Evolutionary conservation across 2,329 filamentous ascomycete genomes (phyloP).

Genomic region (Leptosphaerulina australis): DNA sequence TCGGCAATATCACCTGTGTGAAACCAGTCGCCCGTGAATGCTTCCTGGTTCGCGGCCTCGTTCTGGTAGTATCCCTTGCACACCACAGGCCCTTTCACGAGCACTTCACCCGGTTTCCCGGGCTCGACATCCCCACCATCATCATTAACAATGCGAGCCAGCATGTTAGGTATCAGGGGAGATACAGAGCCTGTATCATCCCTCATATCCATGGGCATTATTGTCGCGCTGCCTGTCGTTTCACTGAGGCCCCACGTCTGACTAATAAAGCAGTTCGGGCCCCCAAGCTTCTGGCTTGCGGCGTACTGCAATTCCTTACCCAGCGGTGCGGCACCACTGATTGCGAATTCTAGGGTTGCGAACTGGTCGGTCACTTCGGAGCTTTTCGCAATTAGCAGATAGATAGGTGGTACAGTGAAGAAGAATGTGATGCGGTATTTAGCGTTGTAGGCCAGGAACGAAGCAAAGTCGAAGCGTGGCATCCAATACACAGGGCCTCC

Average conservation of each 20-base stretch:
- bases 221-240: constrained; percentile 57
- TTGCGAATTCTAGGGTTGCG: constrained; percentile 54
- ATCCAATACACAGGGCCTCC: constrained; percentile 64
- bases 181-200: constrained; percentile 58
- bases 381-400: constrained; percentile 63
- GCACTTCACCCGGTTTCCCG: constrained; percentile 42
- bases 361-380: constrained; percentile 64
- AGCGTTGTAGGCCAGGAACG: constrained; percentile 61
- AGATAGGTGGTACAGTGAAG: constrained; percentile 67
- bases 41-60: constrained; percentile 34
- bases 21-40: constrained; percentile 47
- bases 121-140: constrained; percentile 39
- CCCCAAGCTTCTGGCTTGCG: constrained; percentile 58
- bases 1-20: constrained; percentile 49
- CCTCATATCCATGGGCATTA: constrained; percentile 49
- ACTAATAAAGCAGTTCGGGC: constrained; percentile 51
- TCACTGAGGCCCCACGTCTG: constrained; percentile 67
- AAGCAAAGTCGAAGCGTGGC: constrained; percentile 62
- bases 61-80: constrained; percentile 50
- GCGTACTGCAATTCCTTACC: constrained; percentile 60
- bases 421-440: constrained; percentile 60
- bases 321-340: constrained; percentile 63
- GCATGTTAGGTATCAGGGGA: constrained; percentile 50
- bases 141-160: constrained; percentile 45
- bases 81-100: constrained; percentile 46